Base-by-base conservation (phyloP, 2,329 filamentous ascomycete species). In the Botrytis sinoallii region DNA sequence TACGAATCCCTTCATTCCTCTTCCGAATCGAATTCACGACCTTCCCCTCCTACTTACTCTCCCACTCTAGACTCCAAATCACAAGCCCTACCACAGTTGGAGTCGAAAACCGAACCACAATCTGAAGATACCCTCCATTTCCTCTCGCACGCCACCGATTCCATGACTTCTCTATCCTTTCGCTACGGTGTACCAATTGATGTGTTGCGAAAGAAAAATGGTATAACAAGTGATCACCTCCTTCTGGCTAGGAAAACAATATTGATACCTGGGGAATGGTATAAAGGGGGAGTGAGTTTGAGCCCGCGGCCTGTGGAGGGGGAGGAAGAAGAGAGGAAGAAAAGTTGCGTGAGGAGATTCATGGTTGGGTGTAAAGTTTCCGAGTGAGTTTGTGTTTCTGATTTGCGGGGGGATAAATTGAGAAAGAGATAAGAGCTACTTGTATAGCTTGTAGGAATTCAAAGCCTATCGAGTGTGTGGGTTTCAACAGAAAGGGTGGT, bases 321-420 rank as follows among this genome's bases (percentile, higher is more conserved):
- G 66, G 92, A 93, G 79, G 91, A 92, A 64, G 92, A 94, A 79
- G 91, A 93, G 82, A 84, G 87, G 68, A 87, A 90, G 75, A 95
- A 93, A 83, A 86, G 84, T 29, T 91, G 90, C 79, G 86, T 95
- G 48, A 86, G 93, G 60, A 88, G 91, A 75, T 95, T 91, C 85
- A 95, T 95, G 93, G 89, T 93, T 3, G 86, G 87, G 1, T 93
- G 91, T 83, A 95, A 95, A 81, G 91, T 93, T 42, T 84, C 88
- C 38, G 91, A 95, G 85, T 95, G 90, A 83, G 86, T 84, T 57
- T 14, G 18, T 22, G 8, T 48, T 22, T 72, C 4, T n/a, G n/a
- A n/a, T n/a, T 42, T n/a, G 60, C 14, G 14, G 16, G 20, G 18
- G 25, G 32, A 48, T 64, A 8, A 20, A 35, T 10, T 42, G 18